Conservation (phyloP, 1,139 yeast species). For the Meyerozyma athensensis region DNA sequence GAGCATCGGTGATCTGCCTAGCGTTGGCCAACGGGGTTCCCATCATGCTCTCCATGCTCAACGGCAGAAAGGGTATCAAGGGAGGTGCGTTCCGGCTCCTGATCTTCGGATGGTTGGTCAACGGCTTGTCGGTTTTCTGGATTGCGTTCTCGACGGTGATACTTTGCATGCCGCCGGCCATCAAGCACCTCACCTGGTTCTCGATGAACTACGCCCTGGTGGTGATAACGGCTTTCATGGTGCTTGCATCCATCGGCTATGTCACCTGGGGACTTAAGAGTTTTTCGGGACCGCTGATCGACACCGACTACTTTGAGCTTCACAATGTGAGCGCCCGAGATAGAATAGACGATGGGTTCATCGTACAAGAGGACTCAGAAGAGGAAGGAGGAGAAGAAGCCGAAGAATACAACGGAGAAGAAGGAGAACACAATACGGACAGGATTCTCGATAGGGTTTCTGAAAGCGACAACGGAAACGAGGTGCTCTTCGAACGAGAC, state of each 20-base stretch:
- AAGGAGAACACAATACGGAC: background rate
- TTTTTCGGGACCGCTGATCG: constrained; percentile 64
- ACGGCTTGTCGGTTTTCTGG: constrained; percentile 58
- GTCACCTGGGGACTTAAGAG: constrained; percentile 54
- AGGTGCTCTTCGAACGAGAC: background rate
- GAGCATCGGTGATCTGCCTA: constrained; percentile 76
- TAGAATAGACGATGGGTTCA: background rate
- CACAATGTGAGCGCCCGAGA: constrained; percentile 20
- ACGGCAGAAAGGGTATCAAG: constrained; percentile 56
- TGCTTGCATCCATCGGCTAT: constrained; percentile 48
- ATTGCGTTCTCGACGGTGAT: constrained; percentile 54
- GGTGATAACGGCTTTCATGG: constrained; percentile 49
- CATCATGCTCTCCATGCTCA: constrained; percentile 55
- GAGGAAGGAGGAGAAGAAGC: background rate
- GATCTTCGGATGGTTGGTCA: constrained; percentile 59
- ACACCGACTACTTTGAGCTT: constrained; percentile 43
- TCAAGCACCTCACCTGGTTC: constrained; percentile 51
- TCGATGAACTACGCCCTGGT: constrained; percentile 74
- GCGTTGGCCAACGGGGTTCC: constrained; percentile 79
- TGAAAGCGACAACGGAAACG: background rate
- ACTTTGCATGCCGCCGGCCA: constrained; percentile 69
- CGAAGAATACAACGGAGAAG: background rate
- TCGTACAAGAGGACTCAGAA: background rate
- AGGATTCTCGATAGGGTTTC: background rate
- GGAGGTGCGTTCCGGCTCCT: constrained; percentile 70